Evolutionary conservation across 176 grass and related monocot genomes (phyloP), one percentile per base, ranked within the genome.

Genomic region (Eragrostis curvula): DNA sequence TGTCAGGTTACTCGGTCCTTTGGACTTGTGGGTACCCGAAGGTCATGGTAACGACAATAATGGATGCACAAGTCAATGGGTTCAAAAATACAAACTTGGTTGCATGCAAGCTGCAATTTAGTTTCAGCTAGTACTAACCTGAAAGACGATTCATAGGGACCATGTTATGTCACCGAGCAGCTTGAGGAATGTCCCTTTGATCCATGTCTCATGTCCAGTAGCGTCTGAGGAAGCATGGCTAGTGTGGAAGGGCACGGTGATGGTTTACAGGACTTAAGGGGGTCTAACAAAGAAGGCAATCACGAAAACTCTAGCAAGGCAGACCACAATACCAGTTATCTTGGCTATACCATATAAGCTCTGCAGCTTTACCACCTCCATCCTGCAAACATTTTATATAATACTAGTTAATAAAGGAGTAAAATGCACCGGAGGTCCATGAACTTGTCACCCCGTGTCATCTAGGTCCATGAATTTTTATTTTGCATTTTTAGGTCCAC

Each of bases 111-210:
- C 50, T 58, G 44, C 50, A 52, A 52, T 3, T 24, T 17, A 30
- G 29, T 18, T 10, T 17, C 18, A 71, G 1, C 15, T 14, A 2
- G 5, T 5, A 72, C 40, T 1, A 21, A 79, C 60, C 44, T 79
- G 76, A 27, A 28, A 74, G 16, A 94, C 83, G 53, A 94, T 76
- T 82, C 85, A 94, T 7, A 97, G 2, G 0, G 89, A 86, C 82
- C 79, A 97, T 6, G 85, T 43, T 18, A 73, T 2, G 23, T 83
- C 90, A 11, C 70, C 77, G 16, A 89, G 42, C 40, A 97, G n/a
- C 23, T 92, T 70, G 3, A 94, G 70, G 27, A 97, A 92, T 3
- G 87, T 88, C 25, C 91, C 91, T 83, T 81, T 65, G 56, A 97
- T 81, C 94, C 91, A 97, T 7, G 65, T 58, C 82, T 75, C 0